Evolutionary conservation across 1,139 yeast species (phyloP).

Genomic region (Yamadazyma epiphylla): DNA sequence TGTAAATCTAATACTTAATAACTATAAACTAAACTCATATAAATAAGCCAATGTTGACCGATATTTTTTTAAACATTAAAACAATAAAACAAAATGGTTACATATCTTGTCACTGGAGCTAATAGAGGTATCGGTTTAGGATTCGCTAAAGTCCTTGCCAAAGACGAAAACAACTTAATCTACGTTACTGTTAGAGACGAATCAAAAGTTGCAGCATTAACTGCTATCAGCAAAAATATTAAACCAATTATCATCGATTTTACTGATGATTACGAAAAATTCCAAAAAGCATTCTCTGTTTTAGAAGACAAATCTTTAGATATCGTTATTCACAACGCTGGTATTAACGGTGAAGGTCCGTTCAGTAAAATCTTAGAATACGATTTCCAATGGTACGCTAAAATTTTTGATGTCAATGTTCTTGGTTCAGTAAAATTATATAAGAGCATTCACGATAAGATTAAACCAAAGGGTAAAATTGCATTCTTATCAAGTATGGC

Average conservation of each 20-base stretch:
- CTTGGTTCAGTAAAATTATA: constrained; percentile 10
- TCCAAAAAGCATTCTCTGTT: constrained; percentile 5
- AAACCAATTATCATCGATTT: constrained; percentile 5
- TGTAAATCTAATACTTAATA: too few species aligned
- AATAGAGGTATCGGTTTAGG: constrained; percentile 21
- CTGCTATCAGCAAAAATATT: neutral
- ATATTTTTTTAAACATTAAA: too few species aligned
- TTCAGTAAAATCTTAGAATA: constrained; percentile 3
- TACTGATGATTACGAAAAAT: neutral
- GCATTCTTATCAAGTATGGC: constrained; percentile 4
- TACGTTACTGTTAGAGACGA: constrained; percentile 22
- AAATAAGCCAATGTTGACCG: too few species aligned
- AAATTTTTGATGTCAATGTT: constrained; percentile 6
- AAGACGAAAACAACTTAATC: constrained; percentile 16
- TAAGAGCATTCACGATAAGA: constrained; percentile 6
- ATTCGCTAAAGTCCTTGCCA: constrained; percentile 6
- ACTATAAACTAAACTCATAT: too few species aligned
- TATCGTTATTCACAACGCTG: constrained; percentile 9
- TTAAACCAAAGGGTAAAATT: constrained; percentile 7
- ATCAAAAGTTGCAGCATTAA: constrained; percentile 3
- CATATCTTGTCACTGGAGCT: constrained; percentile 17
- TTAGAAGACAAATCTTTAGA: constrained; percentile 10
- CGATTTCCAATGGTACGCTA: constrained; percentile 6
- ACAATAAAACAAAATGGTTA: constrained; percentile 7
- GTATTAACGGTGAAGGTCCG: constrained; percentile 3